Conservation (phyloP, 2,329 filamentous ascomycete species). For the Colletotrichum zoysiae region DNA sequence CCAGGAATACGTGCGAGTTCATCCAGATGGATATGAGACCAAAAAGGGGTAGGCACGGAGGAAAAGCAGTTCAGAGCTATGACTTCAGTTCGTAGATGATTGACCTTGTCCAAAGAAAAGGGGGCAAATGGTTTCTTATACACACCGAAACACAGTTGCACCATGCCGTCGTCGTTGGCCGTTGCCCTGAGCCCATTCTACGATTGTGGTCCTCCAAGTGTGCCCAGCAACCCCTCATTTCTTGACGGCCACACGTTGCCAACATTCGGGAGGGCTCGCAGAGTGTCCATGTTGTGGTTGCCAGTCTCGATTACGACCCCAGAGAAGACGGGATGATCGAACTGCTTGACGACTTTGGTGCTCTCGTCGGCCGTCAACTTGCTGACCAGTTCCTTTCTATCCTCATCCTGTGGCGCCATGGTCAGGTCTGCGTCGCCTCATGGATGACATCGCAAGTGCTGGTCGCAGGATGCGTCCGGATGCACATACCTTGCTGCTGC, state of each 20-base stretch:
- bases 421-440: background rate
- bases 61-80: background rate
- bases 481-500: slow-evolving; percentile 26
- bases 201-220: slow-evolving; percentile 2
- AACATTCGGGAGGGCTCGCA: slow-evolving; percentile 51
- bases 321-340: slow-evolving; percentile 49
- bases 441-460: no score
- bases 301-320: slow-evolving; percentile 51
- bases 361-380: slow-evolving; percentile 25
- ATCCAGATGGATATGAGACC: background rate
- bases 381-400: slow-evolving; percentile 24
- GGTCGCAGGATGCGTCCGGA: background rate
- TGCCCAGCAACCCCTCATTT: slow-evolving; percentile 32
- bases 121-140: background rate
- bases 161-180: background rate
- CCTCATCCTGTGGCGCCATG: slow-evolving; percentile 17
- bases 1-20: background rate
- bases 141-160: no score
- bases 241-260: slow-evolving; percentile 52
- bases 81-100: background rate
- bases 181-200: background rate
- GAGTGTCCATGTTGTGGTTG: slow-evolving; percentile 51
- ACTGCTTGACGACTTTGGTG: slow-evolving; percentile 31
- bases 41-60: no score
- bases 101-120: no score